Conservation (phyloP, 78 protist genomes). For the Dictyostelium brefeldianum region DNA sequence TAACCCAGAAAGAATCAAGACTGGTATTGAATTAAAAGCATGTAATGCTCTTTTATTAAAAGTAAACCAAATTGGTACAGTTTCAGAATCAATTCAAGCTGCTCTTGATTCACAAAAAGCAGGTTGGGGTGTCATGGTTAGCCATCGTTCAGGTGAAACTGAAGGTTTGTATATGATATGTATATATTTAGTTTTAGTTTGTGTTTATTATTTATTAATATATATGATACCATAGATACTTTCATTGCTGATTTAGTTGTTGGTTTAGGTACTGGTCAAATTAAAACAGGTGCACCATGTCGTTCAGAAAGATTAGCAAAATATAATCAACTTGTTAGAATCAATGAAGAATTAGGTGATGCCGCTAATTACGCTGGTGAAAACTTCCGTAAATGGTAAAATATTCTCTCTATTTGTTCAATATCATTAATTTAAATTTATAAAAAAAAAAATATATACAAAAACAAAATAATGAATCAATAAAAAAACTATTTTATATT, state of each 20-base stretch:
- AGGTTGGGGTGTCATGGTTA: conserved; percentile 99
- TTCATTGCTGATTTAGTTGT: conserved; percentile 99
- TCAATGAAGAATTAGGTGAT: conserved; percentile 80
- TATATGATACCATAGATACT: too few species aligned
- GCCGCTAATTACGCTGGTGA: conserved; percentile 77
- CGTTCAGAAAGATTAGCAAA: conserved; percentile 99
- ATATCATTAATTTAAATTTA: too few species aligned
- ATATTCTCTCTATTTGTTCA: too few species aligned
- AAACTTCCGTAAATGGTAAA: conserved; percentile 34
- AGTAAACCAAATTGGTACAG: conserved; percentile 97
- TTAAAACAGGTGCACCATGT: conserved; percentile 99
- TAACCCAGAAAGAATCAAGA: conserved; percentile 97
- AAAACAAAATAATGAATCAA: too few species aligned
- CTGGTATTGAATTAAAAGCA: conserved; percentile 95
- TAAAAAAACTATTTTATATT: too few species aligned
- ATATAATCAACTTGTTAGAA: conserved; percentile 99
- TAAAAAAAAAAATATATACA: too few species aligned
- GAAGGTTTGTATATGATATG: conserved; percentile 91
- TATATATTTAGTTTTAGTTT: too few species aligned
- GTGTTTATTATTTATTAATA: too few species aligned
- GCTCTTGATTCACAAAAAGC: conserved; percentile 65
- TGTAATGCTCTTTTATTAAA: conserved; percentile 98
- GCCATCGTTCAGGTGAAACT: conserved; percentile 99
- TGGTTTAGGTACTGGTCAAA: conserved; percentile 98
- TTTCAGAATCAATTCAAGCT: conserved; percentile 96